Base-by-base conservation (phyloP, 2,329 filamentous ascomycete genomes). In the Ramichloridium luteum region DNA sequence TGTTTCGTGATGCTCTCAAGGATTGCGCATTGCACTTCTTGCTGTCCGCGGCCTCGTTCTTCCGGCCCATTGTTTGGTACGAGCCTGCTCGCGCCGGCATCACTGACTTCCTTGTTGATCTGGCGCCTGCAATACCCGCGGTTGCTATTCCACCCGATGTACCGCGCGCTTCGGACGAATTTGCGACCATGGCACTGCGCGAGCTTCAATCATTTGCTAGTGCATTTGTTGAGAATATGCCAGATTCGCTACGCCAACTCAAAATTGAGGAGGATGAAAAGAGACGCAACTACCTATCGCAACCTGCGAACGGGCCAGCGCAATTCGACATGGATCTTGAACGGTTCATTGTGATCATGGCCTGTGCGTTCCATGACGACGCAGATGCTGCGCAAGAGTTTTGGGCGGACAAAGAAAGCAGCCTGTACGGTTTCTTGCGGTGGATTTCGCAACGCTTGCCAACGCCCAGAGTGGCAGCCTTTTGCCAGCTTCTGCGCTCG, bases 361-460 rank as follows among this genome's bases (percentile, higher is more conserved):
- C 90, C 3, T 93, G 90, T 51, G 74, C 85, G 4, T 98, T 88
- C 50, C 83, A 96, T 49, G 75, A 79, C 16, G 78, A 85, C 20
- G 73, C 80, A 11, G 83, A 93, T 31, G 80, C 84, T 15, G 83
- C 86, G 6, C 74, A 82, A 49, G 80, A 77, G 27, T 96, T 96
- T 46, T 98, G 90, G 90, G 72, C 72, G 17, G 86, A 94, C 50
- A 76, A 80, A 2, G 90, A 98, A 48, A 85, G 85, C 50, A 93
- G 94, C 45, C 64, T 98, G 17, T 82, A 86, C 40, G 90, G 90
- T 0, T 98, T 98, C 53, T 69, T 98, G 53, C 82, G 93, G 42
- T 98, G 90, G 90, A 82, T 86, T n/a, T 93, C 90, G 3, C 79
- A 84, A 45, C 72, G 90, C 47, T 85, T 93, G 38, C 93, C 92